Percentiles rank a stretch among this genome's conserved stretches.
Conservation (phyloP, 225 moss, liverwort and hornwort genomes). For the Anthoceros angustus region DNA sequence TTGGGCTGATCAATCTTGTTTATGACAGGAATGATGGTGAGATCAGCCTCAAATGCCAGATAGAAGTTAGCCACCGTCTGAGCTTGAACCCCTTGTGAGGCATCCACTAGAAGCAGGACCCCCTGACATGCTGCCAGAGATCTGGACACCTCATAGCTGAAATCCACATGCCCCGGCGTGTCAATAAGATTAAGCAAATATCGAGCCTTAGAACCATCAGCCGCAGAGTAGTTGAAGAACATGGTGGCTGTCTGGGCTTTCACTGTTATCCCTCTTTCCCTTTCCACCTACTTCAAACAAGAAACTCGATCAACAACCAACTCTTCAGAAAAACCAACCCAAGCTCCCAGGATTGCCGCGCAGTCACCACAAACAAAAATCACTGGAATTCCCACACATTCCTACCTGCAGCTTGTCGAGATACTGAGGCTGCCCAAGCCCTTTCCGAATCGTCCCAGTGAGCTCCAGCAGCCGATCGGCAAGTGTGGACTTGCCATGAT, state of each 20-base stretch:
- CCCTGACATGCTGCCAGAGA: constrained; percentile 95
- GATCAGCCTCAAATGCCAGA: constrained; percentile 73
- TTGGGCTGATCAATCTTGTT: constrained; percentile 87
- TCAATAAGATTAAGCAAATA: constrained; percentile 77
- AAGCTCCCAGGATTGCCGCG: not conserved
- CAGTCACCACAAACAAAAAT: not conserved
- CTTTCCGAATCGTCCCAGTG: constrained; percentile 93
- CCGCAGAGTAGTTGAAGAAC: constrained; percentile 40
- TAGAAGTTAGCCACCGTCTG: constrained; percentile 95
- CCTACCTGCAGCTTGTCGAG: constrained; percentile 85
- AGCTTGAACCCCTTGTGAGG: constrained; percentile 88
- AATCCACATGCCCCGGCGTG: constrained; percentile 96
- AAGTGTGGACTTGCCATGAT: constrained; percentile 88
- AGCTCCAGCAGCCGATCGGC: constrained; percentile 77
- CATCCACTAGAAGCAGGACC: constrained; percentile 85
- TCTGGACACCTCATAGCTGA: constrained; percentile 88
- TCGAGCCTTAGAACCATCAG: constrained; percentile 14
- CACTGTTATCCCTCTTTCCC: constrained; percentile 91
- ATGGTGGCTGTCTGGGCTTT: constrained; percentile 92
- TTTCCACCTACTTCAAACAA: constrained; percentile 48
- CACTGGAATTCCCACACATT: not conserved
- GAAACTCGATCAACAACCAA: not conserved
- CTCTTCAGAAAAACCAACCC: not conserved
- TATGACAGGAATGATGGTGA: constrained; percentile 77
- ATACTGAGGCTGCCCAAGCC: constrained; percentile 83